These are phyloP conservation scores for Herpotrichia juniperi DNA, from an alignment of 2,329 filamentous ascomycete genomes.

Conservation along the genomic window DNA sequence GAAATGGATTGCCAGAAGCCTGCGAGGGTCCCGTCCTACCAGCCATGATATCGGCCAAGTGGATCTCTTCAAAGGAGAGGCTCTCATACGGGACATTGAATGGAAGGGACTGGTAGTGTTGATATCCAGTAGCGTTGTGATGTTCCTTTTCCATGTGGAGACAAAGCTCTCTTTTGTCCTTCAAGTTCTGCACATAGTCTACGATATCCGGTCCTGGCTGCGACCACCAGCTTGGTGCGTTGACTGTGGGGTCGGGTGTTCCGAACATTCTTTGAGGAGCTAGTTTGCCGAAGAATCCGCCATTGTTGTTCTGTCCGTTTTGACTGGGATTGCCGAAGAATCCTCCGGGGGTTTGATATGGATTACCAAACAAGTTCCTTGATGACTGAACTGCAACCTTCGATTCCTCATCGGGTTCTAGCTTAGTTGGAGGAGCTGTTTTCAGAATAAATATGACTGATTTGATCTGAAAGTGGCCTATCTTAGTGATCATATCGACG, in stretches of 20 bases:
- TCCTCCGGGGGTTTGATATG: not conserved
- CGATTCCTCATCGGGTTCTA: not conserved
- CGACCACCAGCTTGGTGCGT: too few species aligned
- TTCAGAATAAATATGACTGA: conserved; percentile 19
- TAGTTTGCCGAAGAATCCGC: conserved; percentile 2
- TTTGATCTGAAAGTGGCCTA: conserved; percentile 18
- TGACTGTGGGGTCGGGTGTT: not conserved
- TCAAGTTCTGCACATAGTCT: not conserved
- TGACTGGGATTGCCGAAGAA: conserved; percentile 1
- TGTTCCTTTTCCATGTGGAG: conserved; percentile 5
- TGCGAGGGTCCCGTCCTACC: not conserved
- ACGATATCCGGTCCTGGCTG: too few species aligned
- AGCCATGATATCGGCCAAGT: conserved; percentile 11
- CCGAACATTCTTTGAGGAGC: not conserved
- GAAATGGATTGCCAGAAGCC: not conserved
- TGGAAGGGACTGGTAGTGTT: conserved; percentile 21
- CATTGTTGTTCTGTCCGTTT: not conserved
- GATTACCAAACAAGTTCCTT: not conserved
- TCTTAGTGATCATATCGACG: conserved; percentile 14
- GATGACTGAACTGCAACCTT: not conserved
- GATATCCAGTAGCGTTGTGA: not conserved
- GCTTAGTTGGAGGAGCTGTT: conserved; percentile 2
- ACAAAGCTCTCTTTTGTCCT: conserved; percentile 13
- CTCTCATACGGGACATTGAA: conserved; percentile 1
- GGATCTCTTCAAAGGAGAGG: conserved; percentile 24